These are phyloP conservation scores for Xylariaceae sp. DNA, from an alignment of 2,329 filamentous ascomycete species.

Conservation along the genomic window DNA sequence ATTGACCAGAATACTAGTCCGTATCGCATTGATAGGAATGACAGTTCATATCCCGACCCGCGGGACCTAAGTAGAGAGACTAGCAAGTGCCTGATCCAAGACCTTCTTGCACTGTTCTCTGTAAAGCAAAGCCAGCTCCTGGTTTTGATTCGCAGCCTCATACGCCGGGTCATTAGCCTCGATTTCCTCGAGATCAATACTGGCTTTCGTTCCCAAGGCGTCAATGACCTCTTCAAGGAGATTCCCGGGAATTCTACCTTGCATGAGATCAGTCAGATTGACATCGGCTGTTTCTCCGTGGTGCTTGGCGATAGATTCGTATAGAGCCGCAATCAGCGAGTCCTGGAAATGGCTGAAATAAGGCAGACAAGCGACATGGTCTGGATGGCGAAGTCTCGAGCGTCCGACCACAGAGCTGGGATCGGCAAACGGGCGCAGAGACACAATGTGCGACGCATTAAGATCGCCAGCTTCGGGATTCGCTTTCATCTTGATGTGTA, in stretches of 20 bases:
- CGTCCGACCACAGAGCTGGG: conserved; percentile 44
- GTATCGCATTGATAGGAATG: no score
- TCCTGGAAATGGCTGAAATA: conserved; percentile 49
- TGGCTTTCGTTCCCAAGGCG: conserved; percentile 36
- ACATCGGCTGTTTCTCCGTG: conserved; percentile 20
- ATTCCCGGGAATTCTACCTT: conserved; percentile 39
- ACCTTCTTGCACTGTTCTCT: conserved; percentile 45
- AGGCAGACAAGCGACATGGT: conserved; percentile 32
- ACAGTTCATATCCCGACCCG: neutral
- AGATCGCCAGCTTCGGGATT: conserved; percentile 28
- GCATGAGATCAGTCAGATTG: conserved; percentile 38
- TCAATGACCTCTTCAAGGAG: conserved; percentile 35
- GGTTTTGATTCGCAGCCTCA: conserved; percentile 38
- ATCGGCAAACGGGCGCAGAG: conserved; percentile 44
- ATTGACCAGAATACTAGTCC: no score
- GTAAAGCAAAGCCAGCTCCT: conserved; percentile 46
- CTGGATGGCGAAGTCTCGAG: conserved; percentile 34
- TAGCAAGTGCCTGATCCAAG: conserved; percentile 39
- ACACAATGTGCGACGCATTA: conserved; percentile 40
- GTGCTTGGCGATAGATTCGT: conserved; percentile 31
- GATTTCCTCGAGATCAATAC: conserved; percentile 41
- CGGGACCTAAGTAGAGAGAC: conserved; percentile 20
- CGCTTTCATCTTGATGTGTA: conserved; percentile 48
- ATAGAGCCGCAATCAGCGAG: conserved; percentile 48
- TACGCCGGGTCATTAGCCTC: conserved; percentile 40